These are phyloP conservation scores for Moesziomyces parantarcticus DNA, from an alignment of 1,284 basidiomycete genomes.

Conservation along the genomic window DNA sequence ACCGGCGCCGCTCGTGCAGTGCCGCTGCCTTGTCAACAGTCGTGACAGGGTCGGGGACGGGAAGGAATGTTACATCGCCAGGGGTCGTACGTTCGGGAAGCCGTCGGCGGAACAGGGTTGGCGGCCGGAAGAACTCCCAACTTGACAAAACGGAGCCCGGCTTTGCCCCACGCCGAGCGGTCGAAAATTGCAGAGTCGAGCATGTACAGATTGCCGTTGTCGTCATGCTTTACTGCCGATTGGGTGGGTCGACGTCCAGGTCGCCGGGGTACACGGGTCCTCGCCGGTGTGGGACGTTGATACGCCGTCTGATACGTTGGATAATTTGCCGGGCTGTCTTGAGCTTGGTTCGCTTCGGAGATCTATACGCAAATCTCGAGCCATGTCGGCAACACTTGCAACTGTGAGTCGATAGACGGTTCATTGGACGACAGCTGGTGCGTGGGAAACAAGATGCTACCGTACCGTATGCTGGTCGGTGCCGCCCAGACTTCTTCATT, in stretches of 20 bases:
- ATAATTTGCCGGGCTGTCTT: not conserved
- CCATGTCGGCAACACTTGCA: too few species aligned
- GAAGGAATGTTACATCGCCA: not conserved
- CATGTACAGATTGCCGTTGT: too few species aligned
- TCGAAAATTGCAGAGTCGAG: too few species aligned
- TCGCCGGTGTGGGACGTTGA: not conserved
- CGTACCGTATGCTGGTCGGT: too few species aligned
- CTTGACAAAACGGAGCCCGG: not conserved
- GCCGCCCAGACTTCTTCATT: too few species aligned
- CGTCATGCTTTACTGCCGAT: not conserved
- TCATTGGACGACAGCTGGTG: too few species aligned
- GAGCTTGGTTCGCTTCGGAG: not conserved
- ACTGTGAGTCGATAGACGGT: too few species aligned
- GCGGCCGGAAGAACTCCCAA: not conserved
- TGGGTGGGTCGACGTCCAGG: not conserved
- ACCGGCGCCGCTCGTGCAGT: too few species aligned
- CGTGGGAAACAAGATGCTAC: too few species aligned
- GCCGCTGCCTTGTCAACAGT: not conserved
- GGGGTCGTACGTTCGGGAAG: too few species aligned
- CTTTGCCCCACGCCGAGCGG: not conserved
- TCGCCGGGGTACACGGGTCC: not conserved
- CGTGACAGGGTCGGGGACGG: not conserved
- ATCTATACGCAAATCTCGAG: not conserved
- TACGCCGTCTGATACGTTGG: not conserved
- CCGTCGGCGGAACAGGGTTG: not conserved